Percentiles rank a stretch among this genome's conserved stretches.
These are phyloP conservation scores for Elsinoe fawcettii DNA, from an alignment of 2,329 filamentous ascomycete species.

Conservation along the genomic window DNA sequence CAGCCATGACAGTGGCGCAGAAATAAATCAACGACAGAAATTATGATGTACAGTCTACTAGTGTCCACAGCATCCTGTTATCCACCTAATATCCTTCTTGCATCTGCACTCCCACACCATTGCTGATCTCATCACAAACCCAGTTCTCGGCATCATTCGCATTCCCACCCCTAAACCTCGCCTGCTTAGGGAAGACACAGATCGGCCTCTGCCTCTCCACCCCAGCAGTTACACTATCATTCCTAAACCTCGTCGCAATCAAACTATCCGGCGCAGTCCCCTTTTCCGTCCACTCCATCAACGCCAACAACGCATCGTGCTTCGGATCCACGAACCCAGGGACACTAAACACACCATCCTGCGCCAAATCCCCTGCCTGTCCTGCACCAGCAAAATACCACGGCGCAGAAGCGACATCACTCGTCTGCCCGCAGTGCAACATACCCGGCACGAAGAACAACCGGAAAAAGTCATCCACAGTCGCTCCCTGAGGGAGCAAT, in stretches of 20 bases:
- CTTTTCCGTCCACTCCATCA: constrained; percentile 35
- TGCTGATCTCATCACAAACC: constrained; percentile 21
- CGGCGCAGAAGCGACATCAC: constrained; percentile 31
- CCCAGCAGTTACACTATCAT: constrained; percentile 26
- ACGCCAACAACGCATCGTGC: constrained; percentile 30
- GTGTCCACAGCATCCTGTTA: neutral
- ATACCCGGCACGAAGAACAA: constrained; percentile 40
- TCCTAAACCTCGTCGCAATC: constrained; percentile 31
- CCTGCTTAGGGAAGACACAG: constrained; percentile 29
- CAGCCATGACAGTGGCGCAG: constrained; percentile 28
- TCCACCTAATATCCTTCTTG: neutral
- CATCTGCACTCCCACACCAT: constrained; percentile 3
- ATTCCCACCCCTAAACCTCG: constrained; percentile 26
- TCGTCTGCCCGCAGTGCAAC: constrained; percentile 36
- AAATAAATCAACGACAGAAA: neutral
- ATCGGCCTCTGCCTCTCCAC: constrained; percentile 31
- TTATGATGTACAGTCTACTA: neutral
- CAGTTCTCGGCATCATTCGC: constrained; percentile 26
- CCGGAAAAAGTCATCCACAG: constrained; percentile 36
- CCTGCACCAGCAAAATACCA: constrained; percentile 40
- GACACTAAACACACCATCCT: constrained; percentile 22
- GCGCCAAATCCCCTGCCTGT: constrained; percentile 25
- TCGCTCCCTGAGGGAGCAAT: constrained; percentile 29
- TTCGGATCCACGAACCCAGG: constrained; percentile 28
- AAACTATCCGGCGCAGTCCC: constrained; percentile 31